These are phyloP conservation scores for Pythium guiyangense DNA, from an alignment of 352 stramenopile genomes.

Conservation along the genomic window DNA sequence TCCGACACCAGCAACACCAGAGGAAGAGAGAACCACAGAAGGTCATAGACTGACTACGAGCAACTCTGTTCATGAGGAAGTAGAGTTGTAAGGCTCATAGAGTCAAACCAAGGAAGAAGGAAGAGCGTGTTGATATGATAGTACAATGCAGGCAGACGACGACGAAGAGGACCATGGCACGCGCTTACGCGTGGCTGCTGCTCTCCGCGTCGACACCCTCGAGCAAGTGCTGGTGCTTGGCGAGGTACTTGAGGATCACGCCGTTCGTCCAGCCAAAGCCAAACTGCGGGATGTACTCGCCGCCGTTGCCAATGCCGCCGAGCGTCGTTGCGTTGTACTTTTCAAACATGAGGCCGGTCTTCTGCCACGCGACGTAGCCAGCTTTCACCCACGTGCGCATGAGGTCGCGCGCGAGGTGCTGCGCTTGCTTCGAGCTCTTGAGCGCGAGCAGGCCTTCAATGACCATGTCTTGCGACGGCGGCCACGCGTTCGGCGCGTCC, in stretches of 20 bases:
- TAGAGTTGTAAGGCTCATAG: too few relatives aligned
- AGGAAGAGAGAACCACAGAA: too few relatives aligned
- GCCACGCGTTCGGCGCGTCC: conserved; percentile 83
- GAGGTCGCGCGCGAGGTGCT: conserved; percentile 45
- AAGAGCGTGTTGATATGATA: too few relatives aligned
- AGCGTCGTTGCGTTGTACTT: conserved; percentile 45
- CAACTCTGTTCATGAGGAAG: too few relatives aligned
- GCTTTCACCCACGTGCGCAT: conserved; percentile 57
- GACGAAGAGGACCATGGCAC: too few relatives aligned
- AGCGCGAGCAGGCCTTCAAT: conserved; percentile 65
- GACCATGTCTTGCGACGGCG: conserved; percentile 76
- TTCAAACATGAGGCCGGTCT: conserved; percentile 83
- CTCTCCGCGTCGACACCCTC: conserved; percentile 3
- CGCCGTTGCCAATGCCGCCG: conserved; percentile 29
- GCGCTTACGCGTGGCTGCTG: too few relatives aligned
- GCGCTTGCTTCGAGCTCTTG: conserved; percentile 35
- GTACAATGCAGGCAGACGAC: too few relatives aligned
- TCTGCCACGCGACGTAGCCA: conserved; percentile 56
- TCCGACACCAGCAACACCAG: too few relatives aligned
- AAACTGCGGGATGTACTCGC: conserved; percentile 49
- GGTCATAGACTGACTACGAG: too few relatives aligned
- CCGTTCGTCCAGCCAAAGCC: conserved; percentile 64
- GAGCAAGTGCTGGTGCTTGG: conserved; percentile 23
- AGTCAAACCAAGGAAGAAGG: too few relatives aligned
- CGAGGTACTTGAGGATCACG: conserved; percentile 49